Conservation (phyloP, 2,329 filamentous ascomycete species). For the Colletotrichum sp. region DNA sequence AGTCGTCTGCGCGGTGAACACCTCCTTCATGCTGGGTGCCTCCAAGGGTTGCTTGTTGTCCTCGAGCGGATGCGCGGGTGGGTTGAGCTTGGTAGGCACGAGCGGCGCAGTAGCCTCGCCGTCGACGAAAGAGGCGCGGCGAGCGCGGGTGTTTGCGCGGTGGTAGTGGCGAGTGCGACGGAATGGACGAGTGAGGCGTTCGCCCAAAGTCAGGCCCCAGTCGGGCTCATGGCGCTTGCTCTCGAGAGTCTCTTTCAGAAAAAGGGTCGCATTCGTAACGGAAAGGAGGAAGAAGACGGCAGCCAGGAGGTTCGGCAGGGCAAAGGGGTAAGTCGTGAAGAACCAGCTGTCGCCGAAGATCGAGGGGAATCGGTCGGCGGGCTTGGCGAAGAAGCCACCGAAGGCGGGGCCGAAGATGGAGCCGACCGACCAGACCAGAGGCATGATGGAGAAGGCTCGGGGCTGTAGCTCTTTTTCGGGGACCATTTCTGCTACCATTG, state of each 20-base stretch:
- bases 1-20: constrained; percentile 76
- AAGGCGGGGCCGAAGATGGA: constrained; percentile 88
- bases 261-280: constrained; percentile 75
- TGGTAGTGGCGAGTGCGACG: constrained; percentile 26
- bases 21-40: constrained; percentile 56
- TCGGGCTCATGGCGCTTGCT: constrained; percentile 72
- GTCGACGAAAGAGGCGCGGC: constrained; percentile 55
- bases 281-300: constrained; percentile 80
- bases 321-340: constrained; percentile 80
- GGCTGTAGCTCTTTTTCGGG: constrained; percentile 87
- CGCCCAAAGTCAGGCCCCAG: constrained; percentile 76
- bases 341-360: constrained; percentile 72
- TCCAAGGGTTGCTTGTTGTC: constrained; percentile 13
- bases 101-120: constrained; percentile 63
- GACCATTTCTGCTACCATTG: constrained; percentile 92
- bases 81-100: constrained; percentile 40
- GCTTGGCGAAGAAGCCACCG: constrained; percentile 85
- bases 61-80: constrained; percentile 25
- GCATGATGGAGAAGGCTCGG: constrained; percentile 91
- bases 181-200: constrained; percentile 58
- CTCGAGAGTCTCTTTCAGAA: constrained; percentile 85
- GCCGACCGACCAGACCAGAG: constrained; percentile 85
- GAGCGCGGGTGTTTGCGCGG: constrained; percentile 29
- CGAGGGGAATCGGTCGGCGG: constrained; percentile 73
- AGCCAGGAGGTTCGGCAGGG: constrained; percentile 81